A percentile compares a stretch with the other conserved stretches of the same genome.
Conservation (phyloP, 805 yeast genomes). For the Barnettozyma salicaria region DNA sequence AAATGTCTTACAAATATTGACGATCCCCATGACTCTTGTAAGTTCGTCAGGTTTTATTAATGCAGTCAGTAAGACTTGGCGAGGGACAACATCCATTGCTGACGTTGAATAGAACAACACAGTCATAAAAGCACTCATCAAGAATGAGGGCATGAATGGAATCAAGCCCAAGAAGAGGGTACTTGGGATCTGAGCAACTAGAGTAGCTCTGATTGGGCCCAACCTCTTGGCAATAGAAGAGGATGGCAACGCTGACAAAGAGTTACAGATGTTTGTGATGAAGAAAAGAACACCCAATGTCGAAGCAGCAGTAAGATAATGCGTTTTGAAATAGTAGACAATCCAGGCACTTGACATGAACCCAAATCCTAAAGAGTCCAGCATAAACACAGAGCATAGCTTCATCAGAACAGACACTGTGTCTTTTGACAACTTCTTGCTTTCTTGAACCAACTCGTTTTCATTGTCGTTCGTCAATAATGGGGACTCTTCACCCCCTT, state of each 20-base stretch:
- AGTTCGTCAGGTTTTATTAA: constrained; percentile 58
- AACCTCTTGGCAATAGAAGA: constrained; percentile 56
- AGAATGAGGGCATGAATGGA: constrained; percentile 38
- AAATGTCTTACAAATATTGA: constrained; percentile 78
- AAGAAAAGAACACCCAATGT: constrained; percentile 65
- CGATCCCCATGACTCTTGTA: constrained; percentile 76
- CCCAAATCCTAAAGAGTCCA: constrained; percentile 85
- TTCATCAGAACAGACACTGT: constrained; percentile 40
- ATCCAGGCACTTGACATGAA: constrained; percentile 88
- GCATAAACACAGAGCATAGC: constrained; percentile 58
- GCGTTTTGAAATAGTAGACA: constrained; percentile 66
- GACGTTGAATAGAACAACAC: constrained; percentile 55
- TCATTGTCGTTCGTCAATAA: constrained; percentile 14
- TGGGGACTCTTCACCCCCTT: constrained; percentile 23
- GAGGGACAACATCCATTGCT: constrained; percentile 89
- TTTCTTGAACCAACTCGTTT: neutral
- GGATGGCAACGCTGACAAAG: constrained; percentile 71
- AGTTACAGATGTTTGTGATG: constrained; percentile 52
- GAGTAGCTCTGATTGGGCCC: constrained; percentile 78
- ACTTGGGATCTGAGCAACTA: constrained; percentile 72
- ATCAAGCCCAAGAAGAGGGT: constrained; percentile 53
- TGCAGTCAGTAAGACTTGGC: constrained; percentile 73
- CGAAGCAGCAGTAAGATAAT: constrained; percentile 48
- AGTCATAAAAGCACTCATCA: constrained; percentile 44
- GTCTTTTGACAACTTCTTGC: constrained; percentile 30